Conservation (phyloP, 495 filamentous ascomycete species). For the Neurospora intermedia region DNA sequence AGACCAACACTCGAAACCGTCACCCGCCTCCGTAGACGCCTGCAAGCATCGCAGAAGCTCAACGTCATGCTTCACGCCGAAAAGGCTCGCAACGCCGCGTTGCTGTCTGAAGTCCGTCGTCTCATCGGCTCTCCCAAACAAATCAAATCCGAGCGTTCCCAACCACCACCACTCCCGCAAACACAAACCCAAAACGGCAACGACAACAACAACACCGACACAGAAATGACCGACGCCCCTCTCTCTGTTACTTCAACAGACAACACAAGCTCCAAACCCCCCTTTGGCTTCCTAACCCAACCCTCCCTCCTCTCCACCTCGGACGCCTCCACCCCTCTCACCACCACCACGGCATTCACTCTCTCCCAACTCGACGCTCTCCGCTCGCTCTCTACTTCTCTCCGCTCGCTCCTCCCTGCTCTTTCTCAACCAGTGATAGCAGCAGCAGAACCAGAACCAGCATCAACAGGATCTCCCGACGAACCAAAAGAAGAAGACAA, state of each 20-base stretch:
- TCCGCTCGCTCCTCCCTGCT: conserved; percentile 50
- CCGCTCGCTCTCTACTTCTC: conserved; percentile 48
- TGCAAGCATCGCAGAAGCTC: conserved; percentile 73
- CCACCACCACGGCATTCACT: conserved; percentile 69
- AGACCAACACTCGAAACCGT: conserved; percentile 53
- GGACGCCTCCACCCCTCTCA: conserved; percentile 42
- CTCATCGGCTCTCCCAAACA: conserved; percentile 33
- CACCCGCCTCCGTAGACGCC: conserved; percentile 57
- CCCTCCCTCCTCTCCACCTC: conserved; percentile 29
- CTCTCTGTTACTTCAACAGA: conserved; percentile 30
- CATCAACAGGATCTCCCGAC: too few species aligned
- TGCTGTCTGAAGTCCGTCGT: conserved; percentile 53
- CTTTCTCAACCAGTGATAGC: conserved; percentile 22
- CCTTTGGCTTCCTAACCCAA: conserved; percentile 41
- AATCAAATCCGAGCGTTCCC: neutral
- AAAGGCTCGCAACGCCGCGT: conserved; percentile 59
- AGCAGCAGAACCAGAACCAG: too few species aligned
- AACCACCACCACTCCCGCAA: neutral
- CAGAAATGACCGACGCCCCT: conserved; percentile 31
- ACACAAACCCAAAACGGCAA: conserved; percentile 18
- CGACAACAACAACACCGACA: conserved; percentile 1
- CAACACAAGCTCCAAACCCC: conserved; percentile 6
- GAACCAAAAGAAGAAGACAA: conserved; percentile 2
- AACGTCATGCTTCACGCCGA: conserved; percentile 66
- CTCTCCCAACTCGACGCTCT: conserved; percentile 73